A percentile compares a stretch with the other conserved stretches of the same genome.
Conservation (phyloP, 345 rosid species). For the Pseudoturritis turrita region DNA sequence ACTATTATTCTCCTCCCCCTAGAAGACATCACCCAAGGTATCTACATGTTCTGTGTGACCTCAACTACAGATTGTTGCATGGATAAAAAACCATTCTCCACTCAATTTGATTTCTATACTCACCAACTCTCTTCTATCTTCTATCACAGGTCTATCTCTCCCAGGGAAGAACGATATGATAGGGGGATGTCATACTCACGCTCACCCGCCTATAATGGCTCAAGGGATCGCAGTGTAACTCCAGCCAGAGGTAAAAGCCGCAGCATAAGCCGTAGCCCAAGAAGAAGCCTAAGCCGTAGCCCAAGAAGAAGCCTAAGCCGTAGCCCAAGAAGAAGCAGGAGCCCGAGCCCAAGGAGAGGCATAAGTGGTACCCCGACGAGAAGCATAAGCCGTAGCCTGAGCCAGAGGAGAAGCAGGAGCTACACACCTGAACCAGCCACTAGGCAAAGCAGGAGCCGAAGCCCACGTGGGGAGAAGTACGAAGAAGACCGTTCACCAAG, state of each 20-base stretch:
- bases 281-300: slow-evolving; percentile 33
- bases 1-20: slow-evolving; percentile 51
- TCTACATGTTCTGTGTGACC: slow-evolving; percentile 1
- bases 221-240: slow-evolving; percentile 50
- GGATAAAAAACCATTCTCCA: not conserved
- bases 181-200: slow-evolving; percentile 58
- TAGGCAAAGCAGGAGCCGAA: slow-evolving; percentile 1
- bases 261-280: slow-evolving; percentile 44
- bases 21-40: slow-evolving; percentile 63
- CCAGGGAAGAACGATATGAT: slow-evolving; percentile 42
- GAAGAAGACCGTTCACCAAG: slow-evolving; percentile 57
- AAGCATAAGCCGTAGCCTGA: not conserved
- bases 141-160: slow-evolving; percentile 60
- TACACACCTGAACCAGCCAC: slow-evolving; percentile 19
- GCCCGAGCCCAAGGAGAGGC: not conserved
- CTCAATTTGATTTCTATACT: not conserved
- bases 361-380: slow-evolving; percentile 19
- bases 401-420: slow-evolving; percentile 25
- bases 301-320: slow-evolving; percentile 35
- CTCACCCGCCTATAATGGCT: slow-evolving; percentile 58
- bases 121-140: not conserved
- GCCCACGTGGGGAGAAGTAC: slow-evolving; percentile 27
- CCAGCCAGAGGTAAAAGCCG: slow-evolving; percentile 36
- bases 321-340: slow-evolving; percentile 18
- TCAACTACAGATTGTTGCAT: not conserved